Evolutionary conservation across 176 grass and related monocot species (phyloP).

Genomic region (Aegilops sharonensis): DNA sequence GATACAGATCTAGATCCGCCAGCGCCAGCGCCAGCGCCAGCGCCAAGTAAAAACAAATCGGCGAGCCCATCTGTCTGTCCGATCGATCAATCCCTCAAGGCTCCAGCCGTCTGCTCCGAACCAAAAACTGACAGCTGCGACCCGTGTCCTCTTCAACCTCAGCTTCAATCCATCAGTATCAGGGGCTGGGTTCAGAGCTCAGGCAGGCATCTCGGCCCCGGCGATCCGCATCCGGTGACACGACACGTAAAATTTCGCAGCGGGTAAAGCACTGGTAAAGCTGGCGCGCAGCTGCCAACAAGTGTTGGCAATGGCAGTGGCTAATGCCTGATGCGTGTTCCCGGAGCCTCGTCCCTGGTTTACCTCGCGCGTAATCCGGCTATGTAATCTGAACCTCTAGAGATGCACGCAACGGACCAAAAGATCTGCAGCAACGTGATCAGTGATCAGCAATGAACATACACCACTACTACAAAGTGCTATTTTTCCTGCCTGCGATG

Average conservation of each 20-base stretch:
- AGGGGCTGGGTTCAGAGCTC: neutral
- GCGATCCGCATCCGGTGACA: neutral
- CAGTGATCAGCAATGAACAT: too few relatives aligned
- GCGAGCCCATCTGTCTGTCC: conserved; percentile 13
- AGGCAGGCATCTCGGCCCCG: neutral
- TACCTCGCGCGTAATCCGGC: neutral
- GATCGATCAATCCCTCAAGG: neutral
- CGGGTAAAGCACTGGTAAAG: neutral
- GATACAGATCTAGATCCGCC: conserved; percentile 36
- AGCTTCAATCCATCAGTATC: neutral
- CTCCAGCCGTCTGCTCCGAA: neutral
- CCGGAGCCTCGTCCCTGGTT: neutral
- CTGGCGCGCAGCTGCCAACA: neutral
- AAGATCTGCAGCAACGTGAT: too few relatives aligned
- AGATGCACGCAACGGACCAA: neutral
- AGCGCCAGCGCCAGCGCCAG: neutral
- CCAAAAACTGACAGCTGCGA: conserved; percentile 47
- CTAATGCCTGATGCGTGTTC: neutral
- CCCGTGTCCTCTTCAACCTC: conserved; percentile 11
- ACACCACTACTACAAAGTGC: too few relatives aligned
- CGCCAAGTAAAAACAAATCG: conserved; percentile 26
- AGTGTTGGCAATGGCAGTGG: neutral
- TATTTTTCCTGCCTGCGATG: neutral
- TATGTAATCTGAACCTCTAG: neutral
- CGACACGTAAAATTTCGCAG: neutral